Conservation (phyloP, 2,329 filamentous ascomycete species). For the Aspergillus puulaauensis region DNA sequence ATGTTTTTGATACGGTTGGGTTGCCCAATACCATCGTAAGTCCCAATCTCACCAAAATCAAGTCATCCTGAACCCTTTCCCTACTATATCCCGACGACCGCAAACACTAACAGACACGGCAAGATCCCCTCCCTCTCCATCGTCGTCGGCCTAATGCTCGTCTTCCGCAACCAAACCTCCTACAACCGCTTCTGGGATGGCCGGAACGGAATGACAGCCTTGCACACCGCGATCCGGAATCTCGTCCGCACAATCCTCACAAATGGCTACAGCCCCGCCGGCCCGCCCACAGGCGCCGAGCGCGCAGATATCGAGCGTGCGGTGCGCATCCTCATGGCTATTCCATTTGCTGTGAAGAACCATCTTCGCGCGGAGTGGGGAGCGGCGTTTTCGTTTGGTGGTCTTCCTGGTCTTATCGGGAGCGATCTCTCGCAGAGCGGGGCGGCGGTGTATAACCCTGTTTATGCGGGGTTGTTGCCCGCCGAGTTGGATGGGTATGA, state of each 20-base stretch:
- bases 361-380: conserved; percentile 64
- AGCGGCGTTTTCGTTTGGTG: conserved; percentile 33
- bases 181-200: conserved; percentile 67
- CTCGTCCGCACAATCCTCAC: conserved; percentile 58
- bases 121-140: conserved; percentile 63
- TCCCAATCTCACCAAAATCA: background rate
- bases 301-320: conserved; percentile 58
- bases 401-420: conserved; percentile 20
- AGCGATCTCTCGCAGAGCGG: conserved; percentile 32
- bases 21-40: conserved; percentile 59
- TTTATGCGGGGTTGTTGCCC: conserved; percentile 54
- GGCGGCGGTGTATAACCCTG: conserved; percentile 39
- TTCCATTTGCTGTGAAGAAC: conserved; percentile 64
- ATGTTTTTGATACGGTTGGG: conserved; percentile 51
- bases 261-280: conserved; percentile 40
- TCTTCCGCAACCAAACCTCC: conserved; percentile 64
- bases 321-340: conserved; percentile 59
- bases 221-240: conserved; percentile 60
- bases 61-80: background rate
- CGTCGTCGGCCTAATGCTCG: conserved; percentile 66
- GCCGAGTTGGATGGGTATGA: conserved; percentile 54
- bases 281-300: conserved; percentile 44
- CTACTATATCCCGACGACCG: no score
- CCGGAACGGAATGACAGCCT: conserved; percentile 55
- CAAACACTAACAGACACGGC: background rate